Evolutionary conservation across 257 asterid genomes (phyloP), one percentile per base, ranked within the genome.

Genomic region (Nicotiana undulata): DNA sequence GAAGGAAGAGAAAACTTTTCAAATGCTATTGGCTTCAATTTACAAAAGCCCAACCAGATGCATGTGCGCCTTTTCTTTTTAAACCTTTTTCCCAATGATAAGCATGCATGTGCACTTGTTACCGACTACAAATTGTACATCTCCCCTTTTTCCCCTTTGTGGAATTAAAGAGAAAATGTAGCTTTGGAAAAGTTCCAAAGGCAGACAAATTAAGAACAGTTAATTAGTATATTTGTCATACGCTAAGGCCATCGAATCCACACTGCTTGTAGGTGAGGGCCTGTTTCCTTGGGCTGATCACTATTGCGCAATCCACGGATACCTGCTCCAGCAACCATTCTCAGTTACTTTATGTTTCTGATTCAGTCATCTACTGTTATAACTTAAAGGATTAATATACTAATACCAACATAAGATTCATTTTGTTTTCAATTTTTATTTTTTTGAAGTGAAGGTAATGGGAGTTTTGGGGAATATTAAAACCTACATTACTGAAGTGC

Each of bases 211-310:
- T 34, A 34, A 37, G 9, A 37, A 2, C 9, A 37, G 44, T 37
- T 37, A 37, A 37, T 37, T 32, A 32, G 2, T 40, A 40, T 40
- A 40, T 40, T 40, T 40, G 29, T 93, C 89, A 96, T 75, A 96
- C 98, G 85, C 93, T 92, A n/a, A 96, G 89, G 22, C 99, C 99
- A 85, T 96, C 98, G 63, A 96, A 90, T 66, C 95, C 97, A 85
- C 99, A 96, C 83, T 88, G 95, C 87, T 94, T 94, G 86, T 79
- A 81, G 18, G 91, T 89, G 79, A 95, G 81, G 17, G 96, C 83
- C 76, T 92, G 99, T 88, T 89, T 95, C 74, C 91, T 91, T 34
- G 97, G 99, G 79, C 99, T 95, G 64, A 95, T 91, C 55, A 84
- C 96, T 79, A 95, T 85, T 46, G 88, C 80, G 82, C 99, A 96